Base-by-base conservation (phyloP, 768 basidiomycete genomes). In the Suillus clintonianus region DNA sequence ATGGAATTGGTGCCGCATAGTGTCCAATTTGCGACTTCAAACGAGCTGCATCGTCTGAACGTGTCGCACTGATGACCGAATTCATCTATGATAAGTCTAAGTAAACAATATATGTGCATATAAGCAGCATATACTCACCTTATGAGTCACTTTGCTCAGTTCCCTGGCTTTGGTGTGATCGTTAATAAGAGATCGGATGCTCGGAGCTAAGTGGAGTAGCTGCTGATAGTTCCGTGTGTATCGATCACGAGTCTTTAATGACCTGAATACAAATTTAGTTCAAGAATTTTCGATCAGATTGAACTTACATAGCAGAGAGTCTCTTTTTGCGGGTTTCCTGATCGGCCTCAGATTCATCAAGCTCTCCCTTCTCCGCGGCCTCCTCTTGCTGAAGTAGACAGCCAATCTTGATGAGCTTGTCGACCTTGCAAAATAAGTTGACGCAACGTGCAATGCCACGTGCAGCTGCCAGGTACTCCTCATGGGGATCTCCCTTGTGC, bases 361-460 rank as follows among this genome's bases (percentile, higher is more conserved):
- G 24, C 6, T 59, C 39, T 5, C 57, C 57, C 9, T 10, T 22
- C 17, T 41, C 30, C 1, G n/a, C 24, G 10, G 39, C 57, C n/a
- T 34, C 57, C 34, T 59, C 39, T 24, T 59, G 41, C 39, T 43
- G 34, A 36, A 59, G 19, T 8, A 59, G 57, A 30, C 27, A 19
- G 4, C 17, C 57, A 43, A 59, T 22, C 57, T 59, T 59, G 57
- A 59, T 59, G 27, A 42, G n/a, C 43, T 59, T 59, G 27, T 59
- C 39, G 10, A 59, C 39, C 37, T 59, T 43, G 43, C 57, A 59
- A 37, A 37, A 43, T 5, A 59, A 42, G 30, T 59, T 24, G 9
- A 59, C 14, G 2, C 57, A 59, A 27, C 11, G 39, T 14, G 22
- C 41, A 9, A 59, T 42, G 19, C 39, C 24, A 27, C 22, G 37